A percentile compares a stretch with the other conserved stretches of the same genome.
phyloP scores from a whole-genome alignment of 129 eudicot genomes.

The Artemisia tridentata region DNA sequence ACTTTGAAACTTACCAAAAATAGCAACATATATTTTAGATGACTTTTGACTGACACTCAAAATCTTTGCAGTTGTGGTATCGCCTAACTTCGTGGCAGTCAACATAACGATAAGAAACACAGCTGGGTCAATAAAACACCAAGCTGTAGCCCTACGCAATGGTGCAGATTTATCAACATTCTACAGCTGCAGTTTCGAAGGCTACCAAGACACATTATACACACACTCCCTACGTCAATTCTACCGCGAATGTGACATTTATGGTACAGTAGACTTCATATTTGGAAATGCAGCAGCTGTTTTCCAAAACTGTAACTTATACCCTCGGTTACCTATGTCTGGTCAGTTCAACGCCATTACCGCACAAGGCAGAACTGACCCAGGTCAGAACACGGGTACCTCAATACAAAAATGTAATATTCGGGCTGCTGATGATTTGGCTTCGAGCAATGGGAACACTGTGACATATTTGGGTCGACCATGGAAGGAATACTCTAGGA shows the following conservation, averaged over 20 bases:
- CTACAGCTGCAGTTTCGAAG: conserved; percentile 67
- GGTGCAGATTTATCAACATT: conserved; percentile 63
- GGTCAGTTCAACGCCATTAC: conserved; percentile 66
- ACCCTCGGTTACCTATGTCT: conserved; percentile 43
- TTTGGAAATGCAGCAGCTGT: conserved; percentile 60
- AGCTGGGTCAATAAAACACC: conserved; percentile 55
- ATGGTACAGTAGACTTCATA: conserved; percentile 63
- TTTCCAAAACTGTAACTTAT: conserved; percentile 48
- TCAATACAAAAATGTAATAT: conserved; percentile 48
- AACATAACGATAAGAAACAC: conserved; percentile 66
- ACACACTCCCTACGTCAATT: conserved; percentile 60
- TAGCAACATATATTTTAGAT: too few species aligned
- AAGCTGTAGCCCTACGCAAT: conserved; percentile 61
- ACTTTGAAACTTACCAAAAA: not conserved
- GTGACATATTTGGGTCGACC: conserved; percentile 60
- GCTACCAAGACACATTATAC: conserved; percentile 62
- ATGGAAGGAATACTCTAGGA: conserved; percentile 51
- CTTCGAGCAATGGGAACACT: conserved; percentile 28
- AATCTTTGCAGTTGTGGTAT: conserved; percentile 44
- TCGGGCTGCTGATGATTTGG: conserved; percentile 46
- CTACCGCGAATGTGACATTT: conserved; percentile 53
- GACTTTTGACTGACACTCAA: not conserved
- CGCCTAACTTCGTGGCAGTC: conserved; percentile 49
- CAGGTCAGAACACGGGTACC: conserved; percentile 53
- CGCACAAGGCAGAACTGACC: conserved; percentile 59